Base-by-base conservation (phyloP, 371 early-diverging fungal genomes). In the Circinella umbellata region DNA sequence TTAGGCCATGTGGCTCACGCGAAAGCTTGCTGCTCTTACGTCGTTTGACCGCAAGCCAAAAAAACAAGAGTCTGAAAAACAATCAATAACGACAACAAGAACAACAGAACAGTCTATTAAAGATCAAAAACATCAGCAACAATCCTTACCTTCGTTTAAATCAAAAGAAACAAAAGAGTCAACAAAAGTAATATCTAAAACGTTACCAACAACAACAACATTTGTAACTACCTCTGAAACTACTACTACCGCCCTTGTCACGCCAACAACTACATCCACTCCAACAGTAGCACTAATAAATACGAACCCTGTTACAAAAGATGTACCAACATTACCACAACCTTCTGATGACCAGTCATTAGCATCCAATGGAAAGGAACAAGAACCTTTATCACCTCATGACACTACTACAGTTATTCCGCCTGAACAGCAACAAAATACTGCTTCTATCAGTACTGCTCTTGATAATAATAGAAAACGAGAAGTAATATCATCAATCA, bases 1-100 rank as follows among this genome's bases (percentile, higher is more conserved):
- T 62, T 59, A 62, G 42, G 64, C 34, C 72, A 76, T 76, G 78
- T 78, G 78, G 78, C 66, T 78, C 68, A 76, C 79, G 53, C 79
- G 76, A 61, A 78, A 75, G 69, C 57, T 78, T 61, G 68, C 73
- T 46, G 61, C 74, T 61, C 55, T 80, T n/a, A 69, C 73, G 54
- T 61, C 67, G 27, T 66, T 66, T 49, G 67, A 71, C 15, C 71
- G 71, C 35, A 64, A 70, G 57, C 46, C 54, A 4, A 70, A 66
- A 20, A 64, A 60, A 27, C 66, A 62, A 57, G 63, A 66, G 39
- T 54, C 62, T 34, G 55, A 38, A 38, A 27, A 57, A 39, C 36
- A 57, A 64, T 34, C 61, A 27, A 27, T 27, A 27, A 27, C 27
- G 27, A 27, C 27, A 27, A 27, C 27, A 27, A 27, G 27, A 14